A percentile compares a stretch with the other conserved stretches of the same genome.
phyloP scores from a whole-genome alignment of 176 grass and related monocot species.

The Eragrostis nindensis region DNA sequence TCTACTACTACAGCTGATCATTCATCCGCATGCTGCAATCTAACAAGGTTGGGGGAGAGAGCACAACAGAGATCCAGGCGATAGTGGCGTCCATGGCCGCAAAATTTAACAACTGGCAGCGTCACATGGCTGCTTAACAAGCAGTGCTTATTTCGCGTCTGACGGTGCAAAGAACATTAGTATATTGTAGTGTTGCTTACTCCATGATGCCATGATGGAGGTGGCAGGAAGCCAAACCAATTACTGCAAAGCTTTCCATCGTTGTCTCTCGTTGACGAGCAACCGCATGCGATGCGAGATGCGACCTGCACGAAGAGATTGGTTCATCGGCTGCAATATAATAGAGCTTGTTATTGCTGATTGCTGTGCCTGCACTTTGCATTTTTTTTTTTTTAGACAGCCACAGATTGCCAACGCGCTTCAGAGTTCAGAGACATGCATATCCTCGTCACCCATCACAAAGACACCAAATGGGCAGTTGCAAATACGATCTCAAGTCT shows the following conservation, averaged over 20 bases:
- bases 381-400: no score
- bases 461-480: no score
- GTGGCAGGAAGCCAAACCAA: slow-evolving; percentile 42
- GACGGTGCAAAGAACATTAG: not conserved
- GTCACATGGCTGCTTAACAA: no score
- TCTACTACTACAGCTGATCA: no score
- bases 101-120: not conserved
- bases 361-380: not conserved
- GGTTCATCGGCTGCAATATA: not conserved
- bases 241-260: not conserved
- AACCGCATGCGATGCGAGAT: not conserved
- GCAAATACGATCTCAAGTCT: no score
- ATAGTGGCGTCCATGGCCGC: not conserved
- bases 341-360: not conserved
- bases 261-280: not conserved
- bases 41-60: not conserved
- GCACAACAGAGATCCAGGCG: not conserved
- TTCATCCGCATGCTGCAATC: no score
- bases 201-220: not conserved
- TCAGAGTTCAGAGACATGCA: no score
- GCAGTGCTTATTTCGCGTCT: no score
- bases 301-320: not conserved
- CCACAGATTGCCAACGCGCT: not conserved
- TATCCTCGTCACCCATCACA: not conserved
- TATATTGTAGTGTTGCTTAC: not conserved